phyloP scores from a whole-genome alignment of 805 yeast species.

The Metschnikowia kofuensis region DNA sequence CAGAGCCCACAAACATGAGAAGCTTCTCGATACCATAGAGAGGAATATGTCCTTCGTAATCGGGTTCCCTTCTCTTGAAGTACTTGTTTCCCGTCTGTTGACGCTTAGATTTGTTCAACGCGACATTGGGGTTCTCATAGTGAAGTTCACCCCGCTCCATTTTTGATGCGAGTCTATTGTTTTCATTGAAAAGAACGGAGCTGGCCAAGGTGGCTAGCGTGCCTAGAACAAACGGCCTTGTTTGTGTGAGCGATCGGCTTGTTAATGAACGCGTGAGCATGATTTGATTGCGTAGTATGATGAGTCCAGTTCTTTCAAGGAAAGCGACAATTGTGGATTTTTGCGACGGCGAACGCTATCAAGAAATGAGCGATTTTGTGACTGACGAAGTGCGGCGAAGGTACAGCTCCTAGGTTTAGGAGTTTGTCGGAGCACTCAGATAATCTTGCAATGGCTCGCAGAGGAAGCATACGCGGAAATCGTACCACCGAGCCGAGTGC shows the following conservation, averaged over 20 bases:
- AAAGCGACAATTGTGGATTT: too few relatives aligned
- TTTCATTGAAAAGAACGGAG: conserved; percentile 36
- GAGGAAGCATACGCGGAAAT: neutral
- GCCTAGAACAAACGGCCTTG: conserved; percentile 13
- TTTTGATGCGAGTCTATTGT: conserved; percentile 55
- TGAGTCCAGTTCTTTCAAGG: neutral
- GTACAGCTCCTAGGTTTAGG: too few relatives aligned
- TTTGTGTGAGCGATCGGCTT: conserved; percentile 5
- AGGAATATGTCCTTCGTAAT: conserved; percentile 80
- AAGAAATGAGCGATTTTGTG: too few relatives aligned
- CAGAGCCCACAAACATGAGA: conserved; percentile 66
- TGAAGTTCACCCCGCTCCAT: conserved; percentile 53
- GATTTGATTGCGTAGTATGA: neutral
- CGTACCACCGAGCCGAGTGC: neutral
- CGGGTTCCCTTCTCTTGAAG: conserved; percentile 41
- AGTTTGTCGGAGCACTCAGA: too few relatives aligned
- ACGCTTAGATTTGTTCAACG: conserved; percentile 23
- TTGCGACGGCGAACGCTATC: too few relatives aligned
- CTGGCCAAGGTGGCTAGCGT: conserved; percentile 22
- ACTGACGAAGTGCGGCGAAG: too few relatives aligned
- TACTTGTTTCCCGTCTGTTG: conserved; percentile 23
- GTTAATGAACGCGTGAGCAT: conserved; percentile 10
- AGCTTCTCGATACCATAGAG: conserved; percentile 59
- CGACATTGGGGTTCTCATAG: conserved; percentile 33
- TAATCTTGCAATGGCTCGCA: too few relatives aligned